Evolutionary conservation across 805 yeast genomes (phyloP), one percentile per base, ranked within the genome.

Genomic region (Dipodascopsis tothii): DNA sequence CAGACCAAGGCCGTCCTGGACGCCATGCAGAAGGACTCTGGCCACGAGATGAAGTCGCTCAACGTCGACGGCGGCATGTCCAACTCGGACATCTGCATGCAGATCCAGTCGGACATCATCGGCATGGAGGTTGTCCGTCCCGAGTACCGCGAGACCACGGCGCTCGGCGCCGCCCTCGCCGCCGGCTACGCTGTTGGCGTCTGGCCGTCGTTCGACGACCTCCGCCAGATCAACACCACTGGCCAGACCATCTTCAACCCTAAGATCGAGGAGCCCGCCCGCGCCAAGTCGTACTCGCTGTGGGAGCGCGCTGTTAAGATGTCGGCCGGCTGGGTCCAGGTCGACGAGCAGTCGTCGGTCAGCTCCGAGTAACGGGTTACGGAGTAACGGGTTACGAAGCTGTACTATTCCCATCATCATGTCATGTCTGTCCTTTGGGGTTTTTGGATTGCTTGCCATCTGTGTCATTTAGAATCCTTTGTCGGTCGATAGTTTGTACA

Each of bases 61-160:
- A 65, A 58, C 25, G 95, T 88, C 20, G 97, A 88, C 61, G 97
- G 96, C 43, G 97, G 97, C 54, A 82, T 88, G 92, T 82, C 95
- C 19, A 77, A 83, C 56, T 85, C 95, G 17, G 81, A 81, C 59
- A 90, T 83, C 57, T 90, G 87, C 41, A 82, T 90, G 81, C 95
- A 85, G 68, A 85, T 88, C 51, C 96, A 88, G 66, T 83, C 95
- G 5, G 94, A 88, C 62, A 80, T 88, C 50, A 71, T 86, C 54
- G 96, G 96, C 2, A 90, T 92, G 1, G 77, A 80, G 21, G 90
- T 88, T 35, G 75, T 77, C 55, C 73, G 96, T 56, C 87, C 96
- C 1, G 74, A 77, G 25, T 83, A 81, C 62, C 70, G 85, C 28
- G 97, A 88, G 65, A 86, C 95, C 60, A 88, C 96, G 3, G 96